Evolutionary conservation across 306 rosid species (phyloP), one percentile per base, ranked within the genome.

Genomic region (Dalbergia cultrata): DNA sequence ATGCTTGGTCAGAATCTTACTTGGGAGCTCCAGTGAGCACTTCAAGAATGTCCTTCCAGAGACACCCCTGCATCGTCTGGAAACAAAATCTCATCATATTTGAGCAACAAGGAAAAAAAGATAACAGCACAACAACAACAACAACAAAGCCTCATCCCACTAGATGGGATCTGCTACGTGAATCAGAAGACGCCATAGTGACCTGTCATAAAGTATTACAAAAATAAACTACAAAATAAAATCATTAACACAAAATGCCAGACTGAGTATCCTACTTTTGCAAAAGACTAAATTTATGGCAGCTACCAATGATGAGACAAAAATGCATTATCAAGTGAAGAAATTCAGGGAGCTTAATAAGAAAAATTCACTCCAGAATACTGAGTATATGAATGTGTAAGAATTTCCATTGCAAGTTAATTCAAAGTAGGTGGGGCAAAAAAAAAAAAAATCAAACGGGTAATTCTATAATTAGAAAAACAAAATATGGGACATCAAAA

Each of bases 1-100:
- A 86, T 87, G 88, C 74, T 85, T 89, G 72, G 90, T 82, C 85
- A 90, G 78, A 58, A 86, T 75, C 84, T 86, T 88, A 72, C 77
- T 83, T 65, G 84, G 80, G 75, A 79, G 78, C 86, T 89, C 89
- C 73, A 78, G 53, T 54, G 88, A 85, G 74, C 88, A 89, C 67
- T 88, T 93, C 64, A 83, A 33, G 80, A 65, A 75, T 41, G 80
- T 61, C 79, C 85, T 93, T 57, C 94, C 76, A 62, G 87, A 81
- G 65, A 84, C 72, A 80, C 82, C 72, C 82, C 96, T 95, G 92
- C 83, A 82, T 73, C 69, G 64, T 19, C 39, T 18, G 44, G 45
- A 70, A 82, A 77, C 80, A 75, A 77, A 76, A 73, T 58, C 22
- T 72, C 58, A 81, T 26, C 67, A 76, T 13, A 72, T 60, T 65